Percentiles rank a stretch among this genome's conserved stretches.
Conservation (phyloP, 208 protist genomes). For the Trypanosoma cruzi region DNA sequence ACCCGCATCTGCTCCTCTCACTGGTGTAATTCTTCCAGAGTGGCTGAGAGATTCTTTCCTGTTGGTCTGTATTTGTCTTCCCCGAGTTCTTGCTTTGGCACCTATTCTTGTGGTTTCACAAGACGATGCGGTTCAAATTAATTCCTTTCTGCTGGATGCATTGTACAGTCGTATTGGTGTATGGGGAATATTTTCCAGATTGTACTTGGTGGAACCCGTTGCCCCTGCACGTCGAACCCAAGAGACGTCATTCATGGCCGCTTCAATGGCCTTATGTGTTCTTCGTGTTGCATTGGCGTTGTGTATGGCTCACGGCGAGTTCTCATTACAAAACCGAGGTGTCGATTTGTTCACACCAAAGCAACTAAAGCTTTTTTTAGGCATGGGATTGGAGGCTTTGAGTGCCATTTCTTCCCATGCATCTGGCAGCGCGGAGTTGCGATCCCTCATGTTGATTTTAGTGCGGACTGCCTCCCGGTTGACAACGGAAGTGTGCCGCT, state of each 20-base stretch:
- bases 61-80: slow-evolving; percentile 20
- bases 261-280: slow-evolving; percentile 13
- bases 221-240: background rate
- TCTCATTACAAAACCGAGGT: slow-evolving; percentile 2
- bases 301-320: background rate
- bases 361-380: slow-evolving; percentile 32
- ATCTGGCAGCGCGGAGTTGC: background rate
- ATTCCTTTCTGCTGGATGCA: slow-evolving; percentile 15
- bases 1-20: background rate
- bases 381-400: slow-evolving; percentile 20
- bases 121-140: slow-evolving; percentile 19
- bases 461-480: background rate
- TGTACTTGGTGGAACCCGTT: slow-evolving; percentile 3
- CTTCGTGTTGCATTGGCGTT: slow-evolving; percentile 12
- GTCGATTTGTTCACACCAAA: slow-evolving; percentile 8
- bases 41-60: slow-evolving; percentile 19
- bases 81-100: slow-evolving; percentile 20
- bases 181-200: slow-evolving; percentile 22
- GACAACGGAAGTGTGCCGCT: slow-evolving; percentile 9
- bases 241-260: slow-evolving; percentile 3
- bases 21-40: slow-evolving; percentile 10
- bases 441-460: background rate
- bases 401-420: slow-evolving; percentile 6
- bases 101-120: slow-evolving; percentile 15
- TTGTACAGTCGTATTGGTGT: slow-evolving; percentile 19